Evolutionary conservation across 805 yeast genomes (phyloP).

Genomic region (Candida maesae): DNA sequence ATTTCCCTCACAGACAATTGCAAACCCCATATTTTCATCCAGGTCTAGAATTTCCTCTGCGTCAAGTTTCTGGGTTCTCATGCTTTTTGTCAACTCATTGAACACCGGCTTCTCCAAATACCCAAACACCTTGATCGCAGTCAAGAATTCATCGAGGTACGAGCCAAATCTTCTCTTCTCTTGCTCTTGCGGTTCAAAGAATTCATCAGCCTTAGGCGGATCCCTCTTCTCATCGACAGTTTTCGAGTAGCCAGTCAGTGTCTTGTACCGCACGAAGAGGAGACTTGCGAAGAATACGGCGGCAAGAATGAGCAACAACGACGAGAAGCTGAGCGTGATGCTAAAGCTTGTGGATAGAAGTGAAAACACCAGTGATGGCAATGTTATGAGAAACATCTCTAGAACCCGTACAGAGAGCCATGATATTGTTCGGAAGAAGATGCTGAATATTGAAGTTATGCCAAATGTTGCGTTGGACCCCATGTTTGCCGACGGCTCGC

Average conservation of each 20-base stretch:
- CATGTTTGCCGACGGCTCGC: neutral
- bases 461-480: neutral
- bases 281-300: slow-evolving; percentile 9
- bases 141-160: slow-evolving; percentile 82
- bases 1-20: slow-evolving; percentile 89
- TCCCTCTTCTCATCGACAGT: slow-evolving; percentile 37
- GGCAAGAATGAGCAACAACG: slow-evolving; percentile 11
- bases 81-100: slow-evolving; percentile 85
- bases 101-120: slow-evolving; percentile 87
- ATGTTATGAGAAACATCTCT: slow-evolving; percentile 15
- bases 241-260: slow-evolving; percentile 17
- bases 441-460: neutral
- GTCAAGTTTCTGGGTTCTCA: slow-evolving; percentile 82
- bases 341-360: slow-evolving; percentile 40
- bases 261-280: slow-evolving; percentile 15
- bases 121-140: slow-evolving; percentile 92
- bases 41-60: slow-evolving; percentile 72
- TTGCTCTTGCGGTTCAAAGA: slow-evolving; percentile 10
- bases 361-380: slow-evolving; percentile 29
- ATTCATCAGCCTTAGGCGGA: slow-evolving; percentile 22
- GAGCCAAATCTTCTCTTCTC: slow-evolving; percentile 46
- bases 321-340: slow-evolving; percentile 17
- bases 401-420: slow-evolving; percentile 10
- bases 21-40: slow-evolving; percentile 77
- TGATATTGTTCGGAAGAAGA: slow-evolving; percentile 1